A percentile compares a stretch with the other conserved stretches of the same genome.
Evolutionary conservation across 148 eudicot genomes (phyloP).

Genomic region (Bassia scoparia): DNA sequence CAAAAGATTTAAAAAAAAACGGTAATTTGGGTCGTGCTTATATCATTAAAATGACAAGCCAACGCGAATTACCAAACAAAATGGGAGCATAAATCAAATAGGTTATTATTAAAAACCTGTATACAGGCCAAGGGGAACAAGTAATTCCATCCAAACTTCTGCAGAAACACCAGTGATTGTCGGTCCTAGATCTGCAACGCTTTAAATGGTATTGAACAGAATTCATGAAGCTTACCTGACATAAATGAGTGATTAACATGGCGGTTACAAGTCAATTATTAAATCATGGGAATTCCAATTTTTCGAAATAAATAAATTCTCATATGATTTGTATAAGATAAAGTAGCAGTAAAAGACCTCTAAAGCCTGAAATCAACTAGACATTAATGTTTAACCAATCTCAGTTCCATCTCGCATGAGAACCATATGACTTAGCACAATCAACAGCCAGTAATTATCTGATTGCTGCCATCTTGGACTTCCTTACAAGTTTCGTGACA

Average conservation of each 20-base stretch:
- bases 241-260: constrained; percentile 14
- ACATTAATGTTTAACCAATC: constrained; percentile 69
- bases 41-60: not conserved
- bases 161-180: constrained; percentile 78
- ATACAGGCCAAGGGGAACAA: constrained; percentile 53
- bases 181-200: constrained; percentile 74
- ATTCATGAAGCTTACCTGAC: constrained; percentile 75
- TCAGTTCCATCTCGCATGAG: constrained; percentile 95
- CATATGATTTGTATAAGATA: not conserved
- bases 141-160: constrained; percentile 58
- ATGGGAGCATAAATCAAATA: not conserved
- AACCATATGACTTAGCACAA: constrained; percentile 99
- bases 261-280: constrained; percentile 1
- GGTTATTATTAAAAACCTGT: constrained; percentile 50
- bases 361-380: constrained; percentile 65
- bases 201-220: constrained; percentile 82
- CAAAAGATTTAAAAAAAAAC: constrained; percentile 16
- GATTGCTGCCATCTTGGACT: constrained; percentile 41
- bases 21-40: constrained; percentile 1
- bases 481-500: constrained; percentile 50
- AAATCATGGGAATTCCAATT: not conserved
- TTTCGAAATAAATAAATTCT: not conserved
- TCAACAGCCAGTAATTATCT: constrained; percentile 70
- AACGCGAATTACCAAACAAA: not conserved
- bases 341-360: constrained; percentile 38